These are phyloP conservation scores for Terana coerulea DNA, from an alignment of 768 basidiomycete genomes.

Conservation along the genomic window DNA sequence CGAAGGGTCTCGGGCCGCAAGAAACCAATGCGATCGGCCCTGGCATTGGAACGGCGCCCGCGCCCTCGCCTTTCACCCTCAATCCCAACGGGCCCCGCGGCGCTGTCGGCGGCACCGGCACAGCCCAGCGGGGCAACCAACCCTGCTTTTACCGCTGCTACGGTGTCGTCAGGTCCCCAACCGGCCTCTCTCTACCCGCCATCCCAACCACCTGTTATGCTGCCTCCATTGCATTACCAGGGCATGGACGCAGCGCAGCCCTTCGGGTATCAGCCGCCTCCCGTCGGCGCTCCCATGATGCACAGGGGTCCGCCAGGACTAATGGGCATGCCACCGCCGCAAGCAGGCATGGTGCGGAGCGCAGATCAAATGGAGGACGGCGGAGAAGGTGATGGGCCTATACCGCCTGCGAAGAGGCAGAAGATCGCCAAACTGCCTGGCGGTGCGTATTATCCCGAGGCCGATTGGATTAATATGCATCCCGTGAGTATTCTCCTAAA, in stretches of 20 bases:
- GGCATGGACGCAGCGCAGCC: constrained; percentile 72
- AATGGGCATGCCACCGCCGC: constrained; percentile 59
- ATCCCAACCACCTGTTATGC: constrained; percentile 69
- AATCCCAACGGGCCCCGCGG: constrained; percentile 66
- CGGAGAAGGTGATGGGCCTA: constrained; percentile 48
- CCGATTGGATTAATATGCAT: constrained; percentile 89
- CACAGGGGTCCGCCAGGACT: constrained; percentile 23
- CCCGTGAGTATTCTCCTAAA: constrained; percentile 45
- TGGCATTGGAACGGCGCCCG: constrained; percentile 81
- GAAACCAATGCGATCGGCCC: constrained; percentile 80
- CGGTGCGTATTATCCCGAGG: constrained; percentile 79
- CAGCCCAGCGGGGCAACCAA: constrained; percentile 42
- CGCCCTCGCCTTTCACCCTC: constrained; percentile 57
- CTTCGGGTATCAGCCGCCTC: constrained; percentile 73
- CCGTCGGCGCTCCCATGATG: constrained; percentile 31
- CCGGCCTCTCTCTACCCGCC: constrained; percentile 69
- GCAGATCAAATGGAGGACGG: constrained; percentile 79
- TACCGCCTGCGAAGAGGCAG: constrained; percentile 85
- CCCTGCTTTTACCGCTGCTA: constrained; percentile 76
- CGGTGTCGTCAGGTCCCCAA: constrained; percentile 88
- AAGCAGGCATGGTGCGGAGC: constrained; percentile 70
- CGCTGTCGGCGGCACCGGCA: constrained; percentile 66
- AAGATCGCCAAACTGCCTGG: constrained; percentile 82
- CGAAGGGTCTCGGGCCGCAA: constrained; percentile 88
- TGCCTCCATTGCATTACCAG: constrained; percentile 82